phyloP scores from a whole-genome alignment of 768 basidiomycete genomes.

The Hydnomerulius pinastri region DNA sequence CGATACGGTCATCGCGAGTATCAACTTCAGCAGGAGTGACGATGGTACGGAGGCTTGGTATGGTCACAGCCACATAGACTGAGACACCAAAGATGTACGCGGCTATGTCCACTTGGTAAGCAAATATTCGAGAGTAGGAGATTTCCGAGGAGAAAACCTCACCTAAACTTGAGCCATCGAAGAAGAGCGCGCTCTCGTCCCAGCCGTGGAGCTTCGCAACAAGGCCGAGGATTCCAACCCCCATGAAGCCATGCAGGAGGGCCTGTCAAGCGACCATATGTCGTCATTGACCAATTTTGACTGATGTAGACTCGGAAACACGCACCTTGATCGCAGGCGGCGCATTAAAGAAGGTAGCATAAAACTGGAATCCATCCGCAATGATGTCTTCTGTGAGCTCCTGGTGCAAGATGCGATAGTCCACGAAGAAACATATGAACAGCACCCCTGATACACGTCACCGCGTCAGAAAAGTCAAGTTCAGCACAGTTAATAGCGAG shows the following conservation, averaged over 20 bases:
- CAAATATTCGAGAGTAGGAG: too few relatives aligned
- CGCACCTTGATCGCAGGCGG: slow-evolving; percentile 91
- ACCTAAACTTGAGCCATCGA: slow-evolving; percentile 91
- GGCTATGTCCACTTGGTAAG: slow-evolving; percentile 44
- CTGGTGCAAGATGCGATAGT: slow-evolving; percentile 81
- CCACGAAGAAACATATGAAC: slow-evolving; percentile 85
- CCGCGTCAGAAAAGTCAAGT: not conserved
- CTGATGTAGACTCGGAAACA: not conserved
- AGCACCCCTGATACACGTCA: slow-evolving; percentile 56
- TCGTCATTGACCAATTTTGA: not conserved
- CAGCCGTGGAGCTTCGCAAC: slow-evolving; percentile 81
- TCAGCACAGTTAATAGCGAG: not conserved
- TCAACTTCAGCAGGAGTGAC: slow-evolving; percentile 59
- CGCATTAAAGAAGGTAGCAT: slow-evolving; percentile 89
- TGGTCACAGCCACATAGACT: slow-evolving; percentile 80
- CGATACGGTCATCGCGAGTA: slow-evolving; percentile 63
- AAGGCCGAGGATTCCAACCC: slow-evolving; percentile 72
- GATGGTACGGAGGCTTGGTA: slow-evolving; percentile 77
- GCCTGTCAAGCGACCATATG: slow-evolving; percentile 48
- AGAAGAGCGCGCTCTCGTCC: slow-evolving; percentile 93
- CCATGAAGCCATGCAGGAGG: slow-evolving; percentile 82
- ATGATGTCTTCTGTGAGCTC: slow-evolving; percentile 63
- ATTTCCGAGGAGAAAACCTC: slow-evolving; percentile 20
- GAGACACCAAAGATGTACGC: slow-evolving; percentile 75
- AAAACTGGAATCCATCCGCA: slow-evolving; percentile 84